A percentile compares a stretch with the other conserved stretches of the same genome.
Conservation (phyloP, 2,329 filamentous ascomycete genomes). For the Colletotrichum eremochloae region DNA sequence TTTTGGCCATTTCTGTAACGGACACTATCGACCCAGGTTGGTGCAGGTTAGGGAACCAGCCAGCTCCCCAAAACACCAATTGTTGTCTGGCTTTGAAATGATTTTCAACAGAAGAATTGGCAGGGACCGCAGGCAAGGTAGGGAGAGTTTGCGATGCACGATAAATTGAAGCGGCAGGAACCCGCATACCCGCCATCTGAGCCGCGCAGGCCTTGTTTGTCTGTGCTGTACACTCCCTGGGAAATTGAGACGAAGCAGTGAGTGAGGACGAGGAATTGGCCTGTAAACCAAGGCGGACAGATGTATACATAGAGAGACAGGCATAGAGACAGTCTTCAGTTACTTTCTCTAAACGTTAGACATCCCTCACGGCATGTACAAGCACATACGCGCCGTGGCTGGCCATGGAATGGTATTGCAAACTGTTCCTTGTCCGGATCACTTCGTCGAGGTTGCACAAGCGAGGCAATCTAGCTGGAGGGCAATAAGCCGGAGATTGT, state of each 20-base stretch:
- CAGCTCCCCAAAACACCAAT: background rate
- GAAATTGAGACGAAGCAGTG: conserved; percentile 13
- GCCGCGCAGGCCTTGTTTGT: conserved; percentile 25
- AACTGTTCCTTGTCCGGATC: conserved; percentile 13
- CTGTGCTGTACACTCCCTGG: conserved; percentile 4
- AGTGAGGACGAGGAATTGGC: conserved; percentile 16
- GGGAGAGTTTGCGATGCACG: background rate
- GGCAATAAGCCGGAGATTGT: conserved; percentile 4
- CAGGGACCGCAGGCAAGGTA: background rate
- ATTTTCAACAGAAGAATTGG: background rate
- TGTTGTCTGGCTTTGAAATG: background rate
- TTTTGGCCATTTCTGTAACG: conserved; percentile 34
- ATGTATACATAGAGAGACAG: background rate
- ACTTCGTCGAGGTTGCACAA: conserved; percentile 27
- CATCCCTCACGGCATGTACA: background rate
- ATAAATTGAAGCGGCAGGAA: conserved; percentile 17
- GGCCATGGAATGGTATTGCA: conserved; percentile 23
- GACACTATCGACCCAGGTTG: conserved; percentile 1
- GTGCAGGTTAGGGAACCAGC: background rate
- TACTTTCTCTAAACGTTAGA: no score
- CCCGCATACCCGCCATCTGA: conserved; percentile 6
- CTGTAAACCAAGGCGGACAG: background rate
- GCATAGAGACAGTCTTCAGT: no score
- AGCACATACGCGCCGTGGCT: background rate
- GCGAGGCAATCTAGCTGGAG: conserved; percentile 32